Conservation (phyloP, 768 basidiomycete genomes). For the Tulasnella sp. region DNA sequence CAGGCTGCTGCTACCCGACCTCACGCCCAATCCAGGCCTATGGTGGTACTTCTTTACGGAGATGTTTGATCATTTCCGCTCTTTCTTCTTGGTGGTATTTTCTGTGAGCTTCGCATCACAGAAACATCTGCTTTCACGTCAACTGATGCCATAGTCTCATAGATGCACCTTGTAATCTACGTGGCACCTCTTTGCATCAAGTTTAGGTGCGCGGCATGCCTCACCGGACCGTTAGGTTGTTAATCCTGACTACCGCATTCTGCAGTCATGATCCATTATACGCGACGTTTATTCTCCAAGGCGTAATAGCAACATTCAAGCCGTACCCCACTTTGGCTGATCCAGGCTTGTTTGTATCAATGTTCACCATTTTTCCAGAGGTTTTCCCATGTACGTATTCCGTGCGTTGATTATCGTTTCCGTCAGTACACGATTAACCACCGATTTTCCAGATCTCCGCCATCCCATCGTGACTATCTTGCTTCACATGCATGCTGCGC, state of each 20-base stretch:
- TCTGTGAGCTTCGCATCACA: constrained; percentile 43
- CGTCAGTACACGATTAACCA: neutral
- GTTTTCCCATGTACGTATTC: constrained; percentile 56
- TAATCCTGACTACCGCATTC: too few relatives aligned
- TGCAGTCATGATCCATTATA: constrained; percentile 73
- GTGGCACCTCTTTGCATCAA: constrained; percentile 76
- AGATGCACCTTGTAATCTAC: constrained; percentile 78
- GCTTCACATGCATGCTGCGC: constrained; percentile 68
- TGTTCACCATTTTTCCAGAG: constrained; percentile 76
- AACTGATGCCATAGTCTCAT: neutral
- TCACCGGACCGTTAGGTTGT: neutral
- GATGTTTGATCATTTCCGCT: constrained; percentile 96
- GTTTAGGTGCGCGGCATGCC: constrained; percentile 46
- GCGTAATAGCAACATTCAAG: constrained; percentile 75
- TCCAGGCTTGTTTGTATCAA: constrained; percentile 70
- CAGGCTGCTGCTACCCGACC: constrained; percentile 71
- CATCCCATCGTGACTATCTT: constrained; percentile 74
- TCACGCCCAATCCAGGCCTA: constrained; percentile 87
- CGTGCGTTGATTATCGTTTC: neutral
- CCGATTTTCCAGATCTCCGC: constrained; percentile 49
- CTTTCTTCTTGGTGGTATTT: constrained; percentile 91
- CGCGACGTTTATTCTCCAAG: constrained; percentile 60
- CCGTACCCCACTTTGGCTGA: constrained; percentile 86
- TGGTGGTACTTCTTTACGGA: constrained; percentile 99
- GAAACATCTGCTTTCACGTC: neutral